A percentile compares a stretch with the other conserved stretches of the same genome.
Evolutionary conservation across 345 rosid genomes (phyloP).

Genomic region (Eutrema yunnanense): DNA sequence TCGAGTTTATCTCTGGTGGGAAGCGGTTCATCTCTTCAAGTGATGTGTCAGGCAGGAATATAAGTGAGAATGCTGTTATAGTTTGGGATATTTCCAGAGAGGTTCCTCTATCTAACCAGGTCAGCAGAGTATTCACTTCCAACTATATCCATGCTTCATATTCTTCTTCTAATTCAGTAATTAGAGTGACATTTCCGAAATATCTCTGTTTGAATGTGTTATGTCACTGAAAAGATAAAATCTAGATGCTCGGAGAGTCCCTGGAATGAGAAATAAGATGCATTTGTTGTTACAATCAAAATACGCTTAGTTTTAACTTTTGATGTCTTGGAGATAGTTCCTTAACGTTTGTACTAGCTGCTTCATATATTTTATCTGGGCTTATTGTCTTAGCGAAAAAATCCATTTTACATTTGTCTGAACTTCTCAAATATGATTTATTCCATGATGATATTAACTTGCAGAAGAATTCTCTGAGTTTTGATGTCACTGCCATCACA

Average conservation of each 20-base stretch:
- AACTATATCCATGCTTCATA: background rate
- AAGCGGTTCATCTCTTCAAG: slow-evolving; percentile 73
- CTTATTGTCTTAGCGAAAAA: background rate
- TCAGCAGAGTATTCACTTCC: slow-evolving; percentile 12
- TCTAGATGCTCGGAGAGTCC: background rate
- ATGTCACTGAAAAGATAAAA: background rate
- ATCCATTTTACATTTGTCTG: too few relatives aligned
- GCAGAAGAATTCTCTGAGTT: background rate
- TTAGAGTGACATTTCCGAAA: background rate
- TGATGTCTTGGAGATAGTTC: background rate
- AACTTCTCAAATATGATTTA: background rate
- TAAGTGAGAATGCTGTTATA: slow-evolving; percentile 69
- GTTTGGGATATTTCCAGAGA: slow-evolving; percentile 73
- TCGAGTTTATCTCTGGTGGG: slow-evolving; percentile 62
- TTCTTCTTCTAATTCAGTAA: background rate
- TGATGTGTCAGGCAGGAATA: slow-evolving; percentile 63
- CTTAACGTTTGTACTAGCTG: background rate
- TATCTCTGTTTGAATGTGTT: too few relatives aligned
- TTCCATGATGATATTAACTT: background rate
- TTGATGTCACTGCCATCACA: background rate
- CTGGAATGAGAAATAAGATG: background rate
- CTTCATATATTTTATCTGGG: background rate
- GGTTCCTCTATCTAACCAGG: slow-evolving; percentile 87
- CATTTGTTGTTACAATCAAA: background rate
- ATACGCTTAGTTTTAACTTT: background rate